phyloP scores from a whole-genome alignment of 2,329 filamentous ascomycete species.

The Cylindrodendrum hubeiense region DNA sequence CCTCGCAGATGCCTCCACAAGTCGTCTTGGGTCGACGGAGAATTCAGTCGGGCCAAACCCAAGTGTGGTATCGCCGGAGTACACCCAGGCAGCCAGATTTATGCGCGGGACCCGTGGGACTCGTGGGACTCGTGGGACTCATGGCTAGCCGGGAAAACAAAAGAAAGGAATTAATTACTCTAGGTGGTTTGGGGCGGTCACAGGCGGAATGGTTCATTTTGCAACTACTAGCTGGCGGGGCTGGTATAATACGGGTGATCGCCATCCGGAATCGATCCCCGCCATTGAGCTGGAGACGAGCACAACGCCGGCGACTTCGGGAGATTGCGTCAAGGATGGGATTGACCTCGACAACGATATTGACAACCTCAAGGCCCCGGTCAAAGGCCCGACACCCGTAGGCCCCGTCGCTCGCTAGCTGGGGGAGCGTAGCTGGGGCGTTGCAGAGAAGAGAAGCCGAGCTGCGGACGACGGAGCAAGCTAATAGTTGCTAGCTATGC shows the following conservation, averaged over 20 bases:
- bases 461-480: not conserved
- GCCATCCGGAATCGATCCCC: slow-evolving; percentile 31
- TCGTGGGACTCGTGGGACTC: too few relatives aligned
- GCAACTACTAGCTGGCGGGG: slow-evolving; percentile 7
- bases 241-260: slow-evolving; percentile 31
- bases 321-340: slow-evolving; percentile 33
- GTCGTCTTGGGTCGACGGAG: slow-evolving; percentile 31
- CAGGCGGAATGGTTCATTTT: slow-evolving; percentile 8
- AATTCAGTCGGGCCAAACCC: slow-evolving; percentile 41
- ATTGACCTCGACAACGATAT: slow-evolving; percentile 17
- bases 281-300: slow-evolving; percentile 23
- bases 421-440: not conserved
- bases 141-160: not conserved
- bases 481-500: slow-evolving; percentile 6
- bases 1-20: slow-evolving; percentile 19
- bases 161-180: not conserved
- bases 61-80: not conserved
- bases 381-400: slow-evolving; percentile 10
- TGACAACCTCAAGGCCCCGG: slow-evolving; percentile 5
- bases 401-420: not conserved
- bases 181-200: not conserved
- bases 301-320: slow-evolving; percentile 12
- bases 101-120: not conserved
- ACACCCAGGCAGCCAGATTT: not conserved
- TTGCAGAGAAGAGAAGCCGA: not conserved